Evolutionary conservation across 345 rosid species (phyloP).

Genomic region (Gossypium stocksii): DNA sequence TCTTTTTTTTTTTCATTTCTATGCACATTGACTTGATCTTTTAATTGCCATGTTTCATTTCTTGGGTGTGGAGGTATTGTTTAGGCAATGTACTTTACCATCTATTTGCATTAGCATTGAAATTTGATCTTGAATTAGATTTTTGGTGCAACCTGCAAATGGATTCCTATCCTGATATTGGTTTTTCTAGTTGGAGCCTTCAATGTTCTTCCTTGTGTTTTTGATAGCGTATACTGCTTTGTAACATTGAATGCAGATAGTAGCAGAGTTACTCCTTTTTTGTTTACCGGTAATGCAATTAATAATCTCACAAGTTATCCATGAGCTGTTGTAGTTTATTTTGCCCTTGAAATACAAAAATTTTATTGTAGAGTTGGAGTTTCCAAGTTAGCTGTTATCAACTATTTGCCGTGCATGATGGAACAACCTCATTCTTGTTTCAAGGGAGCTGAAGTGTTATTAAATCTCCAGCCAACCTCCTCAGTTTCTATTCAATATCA

Average conservation of each 20-base stretch:
- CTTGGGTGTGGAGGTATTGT: not conserved
- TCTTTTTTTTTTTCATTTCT: not conserved
- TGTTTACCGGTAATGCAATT: not conserved
- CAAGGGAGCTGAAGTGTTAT: constrained; percentile 57
- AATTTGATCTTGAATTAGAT: not conserved
- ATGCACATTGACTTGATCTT: not conserved
- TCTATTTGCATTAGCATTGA: not conserved
- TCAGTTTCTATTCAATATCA: constrained; percentile 61
- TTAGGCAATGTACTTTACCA: not conserved
- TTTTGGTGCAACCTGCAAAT: not conserved
- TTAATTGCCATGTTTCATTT: not conserved
- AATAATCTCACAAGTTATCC: not conserved
- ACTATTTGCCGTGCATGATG: constrained; percentile 19
- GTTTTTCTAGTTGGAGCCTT: not conserved
- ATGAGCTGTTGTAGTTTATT: not conserved
- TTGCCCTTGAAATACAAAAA: not conserved
- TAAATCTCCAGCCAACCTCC: constrained; percentile 48
- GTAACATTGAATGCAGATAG: not conserved
- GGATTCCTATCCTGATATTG: not conserved
- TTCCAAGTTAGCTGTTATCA: not conserved
- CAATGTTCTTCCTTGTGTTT: not conserved
- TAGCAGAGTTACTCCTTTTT: not conserved
- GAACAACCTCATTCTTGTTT: constrained; percentile 21
- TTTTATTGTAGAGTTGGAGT: not conserved
- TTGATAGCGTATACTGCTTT: not conserved